Evolutionary conservation across 2,329 filamentous ascomycete species (phyloP).

Genomic region (Pyricularia grisea): DNA sequence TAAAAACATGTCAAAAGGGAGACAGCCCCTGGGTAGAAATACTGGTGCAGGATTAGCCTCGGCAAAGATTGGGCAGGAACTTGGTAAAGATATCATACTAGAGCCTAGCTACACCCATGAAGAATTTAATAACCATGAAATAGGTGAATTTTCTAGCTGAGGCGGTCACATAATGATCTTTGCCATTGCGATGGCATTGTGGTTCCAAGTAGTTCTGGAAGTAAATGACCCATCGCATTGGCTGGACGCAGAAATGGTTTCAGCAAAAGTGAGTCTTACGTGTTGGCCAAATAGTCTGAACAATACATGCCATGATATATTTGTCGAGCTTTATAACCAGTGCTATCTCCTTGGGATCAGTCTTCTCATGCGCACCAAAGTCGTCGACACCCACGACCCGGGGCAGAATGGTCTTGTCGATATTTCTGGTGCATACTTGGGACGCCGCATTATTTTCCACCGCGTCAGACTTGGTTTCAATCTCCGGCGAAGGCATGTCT

Average conservation of each 20-base stretch:
- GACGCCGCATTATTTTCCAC: neutral
- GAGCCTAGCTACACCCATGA: neutral
- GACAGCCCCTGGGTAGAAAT: neutral
- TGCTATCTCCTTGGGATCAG: slow-evolving; percentile 1
- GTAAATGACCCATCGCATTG: neutral
- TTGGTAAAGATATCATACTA: neutral
- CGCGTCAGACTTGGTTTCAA: neutral
- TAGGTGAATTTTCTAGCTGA: neutral
- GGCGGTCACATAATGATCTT: neutral
- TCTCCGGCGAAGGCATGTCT: neutral
- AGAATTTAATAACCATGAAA: neutral
- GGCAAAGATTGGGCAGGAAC: neutral
- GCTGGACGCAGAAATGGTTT: neutral
- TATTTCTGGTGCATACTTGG: neutral
- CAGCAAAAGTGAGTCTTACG: neutral
- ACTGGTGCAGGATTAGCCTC: neutral
- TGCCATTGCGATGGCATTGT: neutral
- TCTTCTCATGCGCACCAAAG: neutral
- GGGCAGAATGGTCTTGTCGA: neutral
- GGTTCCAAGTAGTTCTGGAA: neutral
- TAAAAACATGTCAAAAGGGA: slow-evolving; percentile 3
- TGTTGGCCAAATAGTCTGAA: too few relatives aligned
- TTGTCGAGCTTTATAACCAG: neutral
- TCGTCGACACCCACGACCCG: neutral
- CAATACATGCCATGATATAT: neutral